Base-by-base conservation (phyloP, 202 grass and related monocot species). In the Elaeis oleifera region DNA sequence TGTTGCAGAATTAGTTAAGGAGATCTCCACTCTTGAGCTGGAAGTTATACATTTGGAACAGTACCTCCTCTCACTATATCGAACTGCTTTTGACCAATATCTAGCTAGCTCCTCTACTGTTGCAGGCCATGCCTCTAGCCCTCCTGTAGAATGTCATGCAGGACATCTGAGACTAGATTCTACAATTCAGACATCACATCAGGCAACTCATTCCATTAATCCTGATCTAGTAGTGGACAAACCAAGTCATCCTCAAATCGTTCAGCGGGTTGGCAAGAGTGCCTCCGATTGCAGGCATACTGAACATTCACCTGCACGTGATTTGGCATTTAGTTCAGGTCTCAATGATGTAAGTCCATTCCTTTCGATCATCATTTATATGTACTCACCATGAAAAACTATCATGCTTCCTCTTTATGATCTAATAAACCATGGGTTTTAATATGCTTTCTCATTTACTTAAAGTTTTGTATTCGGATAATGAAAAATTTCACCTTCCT, bases 1-100 rank as follows among this genome's bases (percentile, higher is more conserved):
- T 48, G 77, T 81, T 68, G 77, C 75, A 51, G 94, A 99, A 51
- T 80, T 99, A 61, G 75, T 81, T 1, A 78, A 64, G 66, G 88
- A 99, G 72, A 99, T 99, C 79, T 83, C 88, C 39, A 78, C 67
- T 51, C 80, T 99, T 67, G 94, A 99, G 75, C 66, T 92, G 61
- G 77, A 99, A 82, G 88, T 99, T 57, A 69, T 89, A 56, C 69
- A 87, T 54, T 81, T 83, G 82, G 94, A 99, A 63, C 73, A 77
- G 52, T 82, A 99, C 78, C 86, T 99, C 59, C 66, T 99, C 61
- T 89, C 88, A 32, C 64, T 99, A 36, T 99, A 99, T 67, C 82
- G 85, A 54, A 82, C 84, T 26, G 70, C 82, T 56, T 92, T 99
- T 44, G 82, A 92, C 68, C 87, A 73, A 54, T 84, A 86, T 55